These are phyloP conservation scores for Jackrogersella multiformis DNA, from an alignment of 495 filamentous ascomycete genomes.

Conservation along the genomic window DNA sequence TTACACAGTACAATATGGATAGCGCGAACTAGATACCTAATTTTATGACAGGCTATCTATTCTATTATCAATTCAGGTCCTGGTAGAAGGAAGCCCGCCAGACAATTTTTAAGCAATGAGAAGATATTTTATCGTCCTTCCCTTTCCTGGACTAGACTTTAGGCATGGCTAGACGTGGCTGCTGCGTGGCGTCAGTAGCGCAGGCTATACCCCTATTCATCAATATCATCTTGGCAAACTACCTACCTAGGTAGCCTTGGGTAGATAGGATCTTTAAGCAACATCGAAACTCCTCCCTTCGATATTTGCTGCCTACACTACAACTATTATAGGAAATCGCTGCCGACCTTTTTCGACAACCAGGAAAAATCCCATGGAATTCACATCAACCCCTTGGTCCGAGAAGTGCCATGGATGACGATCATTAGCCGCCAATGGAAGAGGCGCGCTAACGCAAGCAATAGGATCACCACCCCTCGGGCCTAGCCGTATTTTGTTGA, in stretches of 20 bases:
- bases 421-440: slow-evolving; percentile 29
- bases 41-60: slow-evolving; percentile 18
- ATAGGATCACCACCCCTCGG: slow-evolving; percentile 33
- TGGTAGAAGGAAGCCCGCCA: not conserved
- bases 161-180: slow-evolving; percentile 23
- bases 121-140: slow-evolving; percentile 6
- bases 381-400: slow-evolving; percentile 23
- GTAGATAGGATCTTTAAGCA: not conserved
- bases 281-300: not conserved
- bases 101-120: slow-evolving; percentile 2
- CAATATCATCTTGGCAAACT: slow-evolving; percentile 17
- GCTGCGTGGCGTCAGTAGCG: slow-evolving; percentile 25
- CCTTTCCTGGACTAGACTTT: slow-evolving; percentile 10
- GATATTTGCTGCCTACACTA: slow-evolving; percentile 8
- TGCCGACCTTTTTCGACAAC: slow-evolving; percentile 13
- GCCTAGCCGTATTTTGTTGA: slow-evolving; percentile 39
- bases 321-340: not conserved
- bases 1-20: slow-evolving; percentile 23
- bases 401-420: slow-evolving; percentile 17
- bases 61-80: slow-evolving; percentile 7
- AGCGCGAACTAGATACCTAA: slow-evolving; percentile 22
- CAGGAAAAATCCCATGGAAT: slow-evolving; percentile 9
- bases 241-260: too few species aligned
- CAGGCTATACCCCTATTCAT: slow-evolving; percentile 29
- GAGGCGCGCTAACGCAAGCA: slow-evolving; percentile 39